A percentile compares a stretch with the other conserved stretches of the same genome.
Conservation (phyloP, 2,329 filamentous ascomycete genomes). For the Alternaria arborescens region DNA sequence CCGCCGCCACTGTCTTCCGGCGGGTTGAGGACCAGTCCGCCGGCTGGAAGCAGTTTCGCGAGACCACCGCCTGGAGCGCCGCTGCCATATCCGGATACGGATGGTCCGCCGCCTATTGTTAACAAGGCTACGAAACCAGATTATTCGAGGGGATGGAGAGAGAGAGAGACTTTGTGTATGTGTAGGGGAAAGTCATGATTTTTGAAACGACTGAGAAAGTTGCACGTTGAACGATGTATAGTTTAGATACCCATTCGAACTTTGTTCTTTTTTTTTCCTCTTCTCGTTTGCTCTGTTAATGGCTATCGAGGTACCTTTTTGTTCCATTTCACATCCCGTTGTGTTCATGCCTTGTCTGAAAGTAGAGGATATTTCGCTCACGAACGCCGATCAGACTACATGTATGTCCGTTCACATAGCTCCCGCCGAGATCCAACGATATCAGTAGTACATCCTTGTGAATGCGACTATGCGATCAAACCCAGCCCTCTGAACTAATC, state of each 20-base stretch:
- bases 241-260: conserved; percentile 27
- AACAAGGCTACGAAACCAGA: conserved; percentile 89
- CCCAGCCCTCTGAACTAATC: not conserved
- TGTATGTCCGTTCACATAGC: not conserved
- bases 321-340: not conserved
- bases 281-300: not conserved
- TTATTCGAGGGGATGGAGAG: conserved; percentile 48
- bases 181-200: not conserved
- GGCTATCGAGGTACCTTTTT: too few species aligned
- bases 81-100: conserved; percentile 81
- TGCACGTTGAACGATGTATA: conserved; percentile 10
- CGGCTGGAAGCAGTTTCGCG: conserved; percentile 33
- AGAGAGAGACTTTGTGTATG: not conserved
- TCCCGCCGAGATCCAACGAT: not conserved
- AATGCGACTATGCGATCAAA: not conserved
- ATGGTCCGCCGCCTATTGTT: conserved; percentile 82
- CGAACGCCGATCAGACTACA: not conserved
- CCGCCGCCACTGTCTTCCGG: conserved; percentile 25
- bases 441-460: not conserved
- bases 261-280: conserved; percentile 7
- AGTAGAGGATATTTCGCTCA: not conserved
- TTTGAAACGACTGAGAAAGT: not conserved
- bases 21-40: not conserved
- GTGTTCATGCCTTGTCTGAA: not conserved
- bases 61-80: conserved; percentile 48